Base-by-base conservation (phyloP, 495 filamentous ascomycete genomes). In the Thozetella sp. region DNA sequence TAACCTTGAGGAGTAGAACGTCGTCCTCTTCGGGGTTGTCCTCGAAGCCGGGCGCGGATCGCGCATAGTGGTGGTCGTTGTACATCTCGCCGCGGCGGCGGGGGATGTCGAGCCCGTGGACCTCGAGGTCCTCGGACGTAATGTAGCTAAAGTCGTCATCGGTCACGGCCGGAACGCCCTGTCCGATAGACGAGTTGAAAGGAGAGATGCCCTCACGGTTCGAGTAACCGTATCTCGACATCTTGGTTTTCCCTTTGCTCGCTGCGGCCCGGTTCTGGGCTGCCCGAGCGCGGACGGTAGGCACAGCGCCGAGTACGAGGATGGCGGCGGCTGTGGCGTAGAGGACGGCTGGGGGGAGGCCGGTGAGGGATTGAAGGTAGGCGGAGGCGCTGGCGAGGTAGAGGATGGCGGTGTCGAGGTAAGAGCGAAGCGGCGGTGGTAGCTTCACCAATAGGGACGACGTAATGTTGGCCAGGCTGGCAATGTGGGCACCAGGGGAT, bases 91-190 rank as follows among this genome's bases (percentile, higher is more conserved):
- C n/a, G n/a, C 80, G 71, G 55, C 64, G 55, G 72, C 75, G 48
- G 12, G 67, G 60, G 34, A 55, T 43, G 45, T 66, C 61, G 48
- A 65, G 10, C 25, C 58, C 63, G 19, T 63, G 58, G 64, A 79
- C 73, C 53, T 83, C 78, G 51, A 88, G 76, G 58, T 93, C 89
- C 54, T 88, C 86, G 10, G 86, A 83, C 11, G 87, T 89, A 70
- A 95, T 90, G 76, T 97, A 96, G 65, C 83, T 86, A 72, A 88
- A 96, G 67, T 94, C 90, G 12, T 82, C 83, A 53, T 93, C 91
- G 68, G 83, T 88, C 61, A 95, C 87, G 60, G 87, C 76, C 10
- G 88, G 86, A 20, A 75, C 69, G 56, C 69, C 71, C 13, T 68
- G 71, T 60, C 68, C 76, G 71, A 80, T 70, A 34, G 80, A 78